Percentiles rank a stretch among this genome's conserved stretches.
These are phyloP conservation scores for Massarina eburnea DNA, from an alignment of 2,329 filamentous ascomycete genomes.

Conservation along the genomic window DNA sequence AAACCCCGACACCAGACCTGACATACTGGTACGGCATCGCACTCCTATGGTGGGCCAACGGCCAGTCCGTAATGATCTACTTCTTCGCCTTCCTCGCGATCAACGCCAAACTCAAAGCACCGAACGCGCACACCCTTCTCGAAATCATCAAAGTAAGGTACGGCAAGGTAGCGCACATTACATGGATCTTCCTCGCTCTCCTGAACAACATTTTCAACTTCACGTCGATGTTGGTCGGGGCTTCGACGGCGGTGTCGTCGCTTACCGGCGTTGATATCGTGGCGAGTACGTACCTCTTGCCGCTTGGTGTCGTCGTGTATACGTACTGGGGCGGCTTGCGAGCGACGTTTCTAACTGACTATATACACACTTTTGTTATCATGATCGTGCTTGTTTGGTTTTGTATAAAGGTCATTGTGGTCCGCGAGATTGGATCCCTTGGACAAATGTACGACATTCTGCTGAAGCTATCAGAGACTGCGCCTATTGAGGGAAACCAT, in stretches of 20 bases:
- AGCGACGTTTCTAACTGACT: constrained; percentile 51
- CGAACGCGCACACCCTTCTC: constrained; percentile 42
- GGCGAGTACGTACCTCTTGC: constrained; percentile 51
- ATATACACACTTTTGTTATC: constrained; percentile 59
- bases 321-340: constrained; percentile 20
- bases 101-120: constrained; percentile 24
- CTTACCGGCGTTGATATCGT: constrained; percentile 16
- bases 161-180: constrained; percentile 68
- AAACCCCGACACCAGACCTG: too few relatives aligned
- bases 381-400: constrained; percentile 56
- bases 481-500: constrained; percentile 56
- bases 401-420: constrained; percentile 50
- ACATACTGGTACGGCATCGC: constrained; percentile 53
- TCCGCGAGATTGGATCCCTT: constrained; percentile 52
- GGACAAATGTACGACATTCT: constrained; percentile 55
- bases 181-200: constrained; percentile 77
- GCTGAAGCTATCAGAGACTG: constrained; percentile 44
- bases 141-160: constrained; percentile 82
- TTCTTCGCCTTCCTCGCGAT: constrained; percentile 51
- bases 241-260: constrained; percentile 73
- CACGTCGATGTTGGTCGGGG: constrained; percentile 82
- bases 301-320: constrained; percentile 30
- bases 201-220: constrained; percentile 76
- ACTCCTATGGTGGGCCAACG: constrained; percentile 59
- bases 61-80: constrained; percentile 58